phyloP scores from a whole-genome alignment of 2,329 filamentous ascomycete species.

The Penicillium sp. region DNA sequence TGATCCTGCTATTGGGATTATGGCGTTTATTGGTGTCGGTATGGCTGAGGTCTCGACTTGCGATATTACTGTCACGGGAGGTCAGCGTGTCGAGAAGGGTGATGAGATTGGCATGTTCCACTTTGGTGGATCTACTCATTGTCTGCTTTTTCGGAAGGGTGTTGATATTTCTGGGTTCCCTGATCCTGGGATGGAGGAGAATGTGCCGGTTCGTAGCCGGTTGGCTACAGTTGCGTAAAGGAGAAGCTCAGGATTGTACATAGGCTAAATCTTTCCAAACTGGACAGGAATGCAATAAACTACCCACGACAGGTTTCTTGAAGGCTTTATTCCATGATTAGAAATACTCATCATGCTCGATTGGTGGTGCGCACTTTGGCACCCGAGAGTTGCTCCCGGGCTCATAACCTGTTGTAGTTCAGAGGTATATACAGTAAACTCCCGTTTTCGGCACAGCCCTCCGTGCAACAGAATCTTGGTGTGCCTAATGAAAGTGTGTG shows the following conservation, averaged over 20 bases:
- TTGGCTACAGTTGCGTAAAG: conserved; percentile 20
- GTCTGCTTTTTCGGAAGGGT: conserved; percentile 58
- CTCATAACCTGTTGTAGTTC: too few species aligned
- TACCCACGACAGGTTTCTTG: too few species aligned
- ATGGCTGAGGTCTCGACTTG: conserved; percentile 77
- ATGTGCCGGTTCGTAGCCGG: conserved; percentile 28
- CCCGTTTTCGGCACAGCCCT: too few species aligned
- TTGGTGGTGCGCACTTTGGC: too few species aligned
- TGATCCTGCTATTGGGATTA: conserved; percentile 62
- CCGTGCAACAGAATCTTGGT: too few species aligned
- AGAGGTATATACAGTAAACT: too few species aligned
- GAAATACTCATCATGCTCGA: too few species aligned
- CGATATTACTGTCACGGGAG: conserved; percentile 66
- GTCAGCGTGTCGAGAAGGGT: conserved; percentile 66
- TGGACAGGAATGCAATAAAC: too few species aligned
- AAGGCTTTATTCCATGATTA: too few species aligned
- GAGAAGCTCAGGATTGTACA: not conserved
- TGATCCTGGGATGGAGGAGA: conserved; percentile 22
- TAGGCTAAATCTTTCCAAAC: too few species aligned
- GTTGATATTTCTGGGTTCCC: conserved; percentile 31
- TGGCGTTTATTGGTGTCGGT: conserved; percentile 69
- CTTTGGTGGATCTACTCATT: conserved; percentile 71
- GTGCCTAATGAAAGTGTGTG: too few species aligned
- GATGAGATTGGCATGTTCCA: conserved; percentile 76
- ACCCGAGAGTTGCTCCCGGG: too few species aligned